Conservation (phyloP, 129 eudicot species). For the Lonicera japonica region DNA sequence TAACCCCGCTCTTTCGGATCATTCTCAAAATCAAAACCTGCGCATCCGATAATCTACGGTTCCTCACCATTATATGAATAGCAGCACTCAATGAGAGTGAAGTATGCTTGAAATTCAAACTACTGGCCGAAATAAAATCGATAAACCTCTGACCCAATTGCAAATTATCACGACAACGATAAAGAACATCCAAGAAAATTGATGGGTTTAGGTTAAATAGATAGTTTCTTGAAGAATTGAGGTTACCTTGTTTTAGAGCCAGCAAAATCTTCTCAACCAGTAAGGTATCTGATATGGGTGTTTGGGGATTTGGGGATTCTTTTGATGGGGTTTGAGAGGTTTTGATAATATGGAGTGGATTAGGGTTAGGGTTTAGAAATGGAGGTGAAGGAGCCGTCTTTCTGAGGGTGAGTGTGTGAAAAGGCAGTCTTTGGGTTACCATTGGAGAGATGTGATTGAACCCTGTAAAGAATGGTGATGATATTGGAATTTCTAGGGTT, state of each 20-base stretch:
- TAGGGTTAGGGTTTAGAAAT: conserved; percentile 9
- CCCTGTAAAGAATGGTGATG: no score
- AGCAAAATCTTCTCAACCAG: conserved; percentile 43
- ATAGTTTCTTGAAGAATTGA: conserved; percentile 18
- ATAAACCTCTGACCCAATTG: conserved; percentile 42
- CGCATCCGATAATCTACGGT: conserved; percentile 48
- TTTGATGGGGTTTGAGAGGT: conserved; percentile 8
- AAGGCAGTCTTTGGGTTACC: conserved; percentile 20
- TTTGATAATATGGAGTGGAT: conserved; percentile 7
- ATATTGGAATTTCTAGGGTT: no score
- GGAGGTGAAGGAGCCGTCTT: conserved; percentile 2
- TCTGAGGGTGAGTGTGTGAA: conserved; percentile 11
- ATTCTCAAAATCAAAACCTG: conserved; percentile 61
- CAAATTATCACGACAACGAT: conserved; percentile 39
- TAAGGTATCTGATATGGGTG: conserved; percentile 26
- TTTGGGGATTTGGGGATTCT: neutral
- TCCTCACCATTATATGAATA: conserved; percentile 37
- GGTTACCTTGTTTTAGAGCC: conserved; percentile 47
- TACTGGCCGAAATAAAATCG: conserved; percentile 29
- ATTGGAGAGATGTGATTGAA: neutral
- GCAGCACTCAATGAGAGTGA: conserved; percentile 46
- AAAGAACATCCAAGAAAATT: conserved; percentile 32
- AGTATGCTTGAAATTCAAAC: conserved; percentile 52
- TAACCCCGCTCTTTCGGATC: conserved; percentile 54
- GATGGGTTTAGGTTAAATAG: conserved; percentile 44